Percentiles rank a stretch among this genome's conserved stretches.
These are phyloP conservation scores for Trichosanthes truncata DNA, from an alignment of 306 rosid genomes.

Conservation along the genomic window DNA sequence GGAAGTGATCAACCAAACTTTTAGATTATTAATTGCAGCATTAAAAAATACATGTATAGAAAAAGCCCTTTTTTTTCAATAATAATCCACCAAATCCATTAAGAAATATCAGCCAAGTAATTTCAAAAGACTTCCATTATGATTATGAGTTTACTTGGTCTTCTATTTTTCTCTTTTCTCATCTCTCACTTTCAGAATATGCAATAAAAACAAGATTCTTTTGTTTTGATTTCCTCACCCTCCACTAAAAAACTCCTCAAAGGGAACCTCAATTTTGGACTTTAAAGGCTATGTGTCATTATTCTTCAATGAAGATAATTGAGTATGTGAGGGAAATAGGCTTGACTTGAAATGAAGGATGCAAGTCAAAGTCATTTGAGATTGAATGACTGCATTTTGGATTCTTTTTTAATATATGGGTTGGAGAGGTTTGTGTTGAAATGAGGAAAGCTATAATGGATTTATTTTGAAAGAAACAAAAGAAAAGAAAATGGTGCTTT, in stretches of 20 bases:
- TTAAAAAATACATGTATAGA: neutral
- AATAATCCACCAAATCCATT: neutral
- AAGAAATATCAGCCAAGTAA: neutral
- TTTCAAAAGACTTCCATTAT: neutral
- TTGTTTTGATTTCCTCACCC: neutral
- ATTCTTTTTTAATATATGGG: too few relatives aligned
- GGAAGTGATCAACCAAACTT: neutral
- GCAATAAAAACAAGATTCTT: neutral
- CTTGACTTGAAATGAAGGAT: conserved; percentile 8
- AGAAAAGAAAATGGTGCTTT: neutral
- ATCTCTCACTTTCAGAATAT: neutral
- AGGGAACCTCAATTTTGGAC: conserved; percentile 7
- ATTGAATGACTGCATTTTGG: neutral
- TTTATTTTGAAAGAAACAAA: neutral
- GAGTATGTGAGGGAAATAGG: neutral
- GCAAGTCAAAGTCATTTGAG: neutral
- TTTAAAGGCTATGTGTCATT: neutral
- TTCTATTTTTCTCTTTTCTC: neutral
- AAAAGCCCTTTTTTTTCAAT: neutral
- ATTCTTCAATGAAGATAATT: neutral
- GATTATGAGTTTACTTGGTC: conserved; percentile 6
- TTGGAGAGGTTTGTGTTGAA: neutral
- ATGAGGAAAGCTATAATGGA: neutral
- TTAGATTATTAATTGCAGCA: conserved; percentile 1
- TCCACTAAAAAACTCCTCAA: neutral